A percentile compares a stretch with the other conserved stretches of the same genome.
These are phyloP conservation scores for Cynanchum wilfordii DNA, from an alignment of 257 asterid genomes.

Conservation along the genomic window DNA sequence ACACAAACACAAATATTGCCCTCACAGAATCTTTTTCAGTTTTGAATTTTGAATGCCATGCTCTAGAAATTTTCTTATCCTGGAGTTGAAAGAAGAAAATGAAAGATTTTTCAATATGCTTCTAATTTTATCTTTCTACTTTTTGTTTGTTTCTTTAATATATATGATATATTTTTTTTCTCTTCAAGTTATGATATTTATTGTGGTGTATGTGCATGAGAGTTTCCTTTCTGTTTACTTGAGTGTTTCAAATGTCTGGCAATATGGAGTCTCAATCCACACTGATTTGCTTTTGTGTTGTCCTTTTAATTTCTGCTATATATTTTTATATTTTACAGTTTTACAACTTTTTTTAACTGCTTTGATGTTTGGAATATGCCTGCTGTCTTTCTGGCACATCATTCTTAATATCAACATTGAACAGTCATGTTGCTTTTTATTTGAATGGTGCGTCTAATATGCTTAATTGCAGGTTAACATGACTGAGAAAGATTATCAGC, in stretches of 20 bases:
- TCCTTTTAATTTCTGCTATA: not conserved
- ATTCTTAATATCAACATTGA: not conserved
- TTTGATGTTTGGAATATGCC: not conserved
- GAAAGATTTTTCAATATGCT: not conserved
- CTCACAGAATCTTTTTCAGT: not conserved
- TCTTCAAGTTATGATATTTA: not conserved
- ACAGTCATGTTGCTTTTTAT: not conserved
- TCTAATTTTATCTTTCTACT: too few species aligned
- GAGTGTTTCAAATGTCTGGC: not conserved
- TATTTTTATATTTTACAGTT: too few species aligned
- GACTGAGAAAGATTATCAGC: constrained; percentile 93
- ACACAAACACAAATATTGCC: not conserved
- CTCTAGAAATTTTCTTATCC: not conserved
- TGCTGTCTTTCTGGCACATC: not conserved
- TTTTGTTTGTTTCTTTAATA: not conserved
- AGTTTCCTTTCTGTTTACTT: not conserved
- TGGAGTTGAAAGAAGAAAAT: not conserved
- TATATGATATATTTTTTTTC: not conserved
- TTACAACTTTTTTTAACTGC: not conserved
- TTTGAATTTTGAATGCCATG: not conserved
- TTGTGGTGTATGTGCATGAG: not conserved
- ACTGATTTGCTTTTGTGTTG: not conserved
- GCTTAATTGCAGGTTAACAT: constrained; percentile 74
- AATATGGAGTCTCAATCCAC: not conserved
- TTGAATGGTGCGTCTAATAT: not conserved